Evolutionary conservation across 1,139 yeast genomes (phyloP), one percentile per base, ranked within the genome.

Genomic region (Meyerozyma smithsonii): DNA sequence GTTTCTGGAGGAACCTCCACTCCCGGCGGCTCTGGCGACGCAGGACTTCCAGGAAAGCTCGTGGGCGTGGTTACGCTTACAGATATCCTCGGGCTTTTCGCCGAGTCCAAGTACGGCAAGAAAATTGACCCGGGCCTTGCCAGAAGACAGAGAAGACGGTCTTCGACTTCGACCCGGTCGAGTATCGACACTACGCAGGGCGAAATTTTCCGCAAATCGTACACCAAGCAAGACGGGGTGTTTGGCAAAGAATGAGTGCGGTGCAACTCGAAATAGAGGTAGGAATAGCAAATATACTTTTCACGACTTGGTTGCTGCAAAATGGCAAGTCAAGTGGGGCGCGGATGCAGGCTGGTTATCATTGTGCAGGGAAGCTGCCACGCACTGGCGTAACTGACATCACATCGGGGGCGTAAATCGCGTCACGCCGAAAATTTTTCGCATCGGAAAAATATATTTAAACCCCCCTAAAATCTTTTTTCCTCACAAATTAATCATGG

Each of bases 21-120:
- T 11, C 24, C 47, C 2, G 48, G 42, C 28, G 23, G 20, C 16
- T 24, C 41, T 25, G 36, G 34, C n/a, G 37, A 21, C 38, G 40
- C 16, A 37, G 68, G 81, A 2, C 42, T 50, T 38, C 79, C 85
- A 2, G 96, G 95, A 10, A 84, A 81, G 55, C 72, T 90, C 47
- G 77, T 86, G 42, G 97, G 97, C 34, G 97, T 92, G 17, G 81
- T 92, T 4, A 86, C 96, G 2, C 68, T 92, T 47, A 89, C 97
- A 1, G 98, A 90, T 60, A 84, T 90, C 35, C 65, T 92, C 41
- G 86, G 90, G 19, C 64, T 87, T 36, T 74, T 90, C 49, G 96
- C 96, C 4, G 76, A 81, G 47, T 77, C 79, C 28, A 77, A 82
- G 44, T 72, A 72, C 42, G 86, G 84, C 5, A 72, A 73, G 52